Conservation (phyloP, 768 basidiomycete species). For the Boletus subcaerulescens region DNA sequence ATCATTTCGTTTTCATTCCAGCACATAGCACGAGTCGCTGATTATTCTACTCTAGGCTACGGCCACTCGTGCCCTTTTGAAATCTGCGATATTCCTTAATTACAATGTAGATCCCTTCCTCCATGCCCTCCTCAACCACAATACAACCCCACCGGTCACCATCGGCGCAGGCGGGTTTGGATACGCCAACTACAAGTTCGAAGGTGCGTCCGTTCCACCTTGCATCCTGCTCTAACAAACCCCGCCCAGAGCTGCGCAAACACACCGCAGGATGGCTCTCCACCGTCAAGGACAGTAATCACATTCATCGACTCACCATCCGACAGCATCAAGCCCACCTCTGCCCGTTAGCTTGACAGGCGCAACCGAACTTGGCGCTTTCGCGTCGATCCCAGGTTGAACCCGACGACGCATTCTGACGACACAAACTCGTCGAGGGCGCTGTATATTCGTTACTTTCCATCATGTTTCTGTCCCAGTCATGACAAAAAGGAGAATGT, state of each 20-base stretch:
- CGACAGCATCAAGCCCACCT: slow-evolving; percentile 27
- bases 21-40: no score
- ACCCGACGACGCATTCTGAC: slow-evolving; percentile 82
- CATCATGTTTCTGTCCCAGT: no score
- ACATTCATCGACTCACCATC: slow-evolving; percentile 72
- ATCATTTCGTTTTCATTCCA: no score
- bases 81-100: no score
- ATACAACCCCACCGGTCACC: slow-evolving; percentile 33
- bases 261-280: slow-evolving; percentile 65
- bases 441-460: no score
- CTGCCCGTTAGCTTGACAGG: slow-evolving; percentile 78
- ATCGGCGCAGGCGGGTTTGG: slow-evolving; percentile 89
- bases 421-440: slow-evolving; percentile 72
- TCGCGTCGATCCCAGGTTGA: slow-evolving; percentile 69
- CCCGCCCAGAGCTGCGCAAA: slow-evolving; percentile 60
- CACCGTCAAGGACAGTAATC: slow-evolving; percentile 56
- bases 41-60: no score
- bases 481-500: no score
- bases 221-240: neutral
- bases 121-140: no score
- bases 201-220: slow-evolving; percentile 53
- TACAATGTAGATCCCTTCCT: no score
- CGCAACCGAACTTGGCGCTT: slow-evolving; percentile 64
- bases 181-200: slow-evolving; percentile 96
- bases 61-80: no score